phyloP scores from a whole-genome alignment of 148 eudicot genomes.

The Pharnaceum exiguum region DNA sequence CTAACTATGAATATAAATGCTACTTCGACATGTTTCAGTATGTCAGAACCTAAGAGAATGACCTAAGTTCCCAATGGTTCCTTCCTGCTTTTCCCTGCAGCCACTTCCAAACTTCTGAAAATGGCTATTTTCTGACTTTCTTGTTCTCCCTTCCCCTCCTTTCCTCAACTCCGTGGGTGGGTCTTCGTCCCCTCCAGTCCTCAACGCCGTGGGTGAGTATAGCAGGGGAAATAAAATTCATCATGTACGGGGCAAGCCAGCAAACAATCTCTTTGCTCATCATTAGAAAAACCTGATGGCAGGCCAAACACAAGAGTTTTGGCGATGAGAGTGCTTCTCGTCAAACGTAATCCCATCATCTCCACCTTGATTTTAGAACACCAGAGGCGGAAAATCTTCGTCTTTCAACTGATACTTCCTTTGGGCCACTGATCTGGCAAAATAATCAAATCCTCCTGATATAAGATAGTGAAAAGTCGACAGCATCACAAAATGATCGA shows the following conservation, averaged over 20 bases:
- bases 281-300: neutral
- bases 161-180: neutral
- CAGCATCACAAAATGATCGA: constrained; percentile 18
- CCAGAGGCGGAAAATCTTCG: constrained; percentile 26
- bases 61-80: constrained; percentile 2
- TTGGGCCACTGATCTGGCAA: constrained; percentile 37
- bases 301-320: neutral
- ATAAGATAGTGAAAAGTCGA: constrained; percentile 22
- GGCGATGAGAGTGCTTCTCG: constrained; percentile 10
- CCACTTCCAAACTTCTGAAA: neutral
- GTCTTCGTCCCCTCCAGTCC: neutral
- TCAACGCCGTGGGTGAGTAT: neutral
- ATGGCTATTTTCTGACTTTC: neutral
- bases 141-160: neutral
- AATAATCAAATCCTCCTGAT: constrained; percentile 59
- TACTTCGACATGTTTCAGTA: constrained; percentile 12
- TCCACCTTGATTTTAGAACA: constrained; percentile 11
- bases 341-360: constrained; percentile 7
- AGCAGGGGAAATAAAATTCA: constrained; percentile 1
- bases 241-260: neutral
- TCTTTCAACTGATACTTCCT: constrained; percentile 31
- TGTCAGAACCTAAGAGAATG: constrained; percentile 14
- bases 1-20: constrained; percentile 1
- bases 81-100: neutral
- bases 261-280: neutral